These are phyloP conservation scores for Aspergillus pseudoviridinutans DNA, from an alignment of 2,329 filamentous ascomycete species.

Conservation along the genomic window DNA sequence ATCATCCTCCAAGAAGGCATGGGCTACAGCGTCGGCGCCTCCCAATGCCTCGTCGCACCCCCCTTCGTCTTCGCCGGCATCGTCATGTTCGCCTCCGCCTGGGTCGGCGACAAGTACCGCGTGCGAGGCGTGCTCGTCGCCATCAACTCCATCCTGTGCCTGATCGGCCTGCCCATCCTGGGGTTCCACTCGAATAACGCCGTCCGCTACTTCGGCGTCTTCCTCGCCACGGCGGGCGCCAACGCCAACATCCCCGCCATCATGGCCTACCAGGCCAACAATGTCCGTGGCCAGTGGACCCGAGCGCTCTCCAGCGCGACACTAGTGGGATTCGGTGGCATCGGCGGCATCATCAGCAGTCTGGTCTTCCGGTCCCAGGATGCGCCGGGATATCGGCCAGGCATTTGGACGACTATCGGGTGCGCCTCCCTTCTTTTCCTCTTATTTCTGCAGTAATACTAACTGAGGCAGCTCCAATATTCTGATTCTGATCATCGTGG, in stretches of 20 bases:
- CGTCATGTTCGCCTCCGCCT: slow-evolving; percentile 58
- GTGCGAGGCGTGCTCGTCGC: slow-evolving; percentile 64
- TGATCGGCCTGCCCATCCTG: slow-evolving; percentile 70
- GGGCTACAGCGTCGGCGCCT: slow-evolving; percentile 58
- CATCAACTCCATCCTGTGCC: slow-evolving; percentile 61
- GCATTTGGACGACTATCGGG: slow-evolving; percentile 30
- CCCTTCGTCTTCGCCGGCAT: slow-evolving; percentile 64
- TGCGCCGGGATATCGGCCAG: slow-evolving; percentile 32
- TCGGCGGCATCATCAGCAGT: slow-evolving; percentile 75
- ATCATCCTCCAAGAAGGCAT: slow-evolving; percentile 64
- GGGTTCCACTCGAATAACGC: slow-evolving; percentile 58
- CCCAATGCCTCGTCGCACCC: slow-evolving; percentile 69
- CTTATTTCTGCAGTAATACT: slow-evolving; percentile 4
- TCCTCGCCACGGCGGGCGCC: slow-evolving; percentile 68
- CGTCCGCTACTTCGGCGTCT: slow-evolving; percentile 70
- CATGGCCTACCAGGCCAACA: slow-evolving; percentile 81
- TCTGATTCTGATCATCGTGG: slow-evolving; percentile 29
- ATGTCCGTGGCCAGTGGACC: slow-evolving; percentile 85
- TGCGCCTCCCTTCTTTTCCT: slow-evolving; percentile 13
- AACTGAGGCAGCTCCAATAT: slow-evolving; percentile 27
- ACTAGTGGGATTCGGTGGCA: slow-evolving; percentile 69
- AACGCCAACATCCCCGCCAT: slow-evolving; percentile 73
- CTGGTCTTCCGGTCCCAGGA: slow-evolving; percentile 60
- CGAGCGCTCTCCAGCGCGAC: slow-evolving; percentile 73
- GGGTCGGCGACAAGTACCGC: slow-evolving; percentile 63